phyloP scores from a whole-genome alignment of 2,329 filamentous ascomycete genomes.

The Aspergillus fumigatus region DNA sequence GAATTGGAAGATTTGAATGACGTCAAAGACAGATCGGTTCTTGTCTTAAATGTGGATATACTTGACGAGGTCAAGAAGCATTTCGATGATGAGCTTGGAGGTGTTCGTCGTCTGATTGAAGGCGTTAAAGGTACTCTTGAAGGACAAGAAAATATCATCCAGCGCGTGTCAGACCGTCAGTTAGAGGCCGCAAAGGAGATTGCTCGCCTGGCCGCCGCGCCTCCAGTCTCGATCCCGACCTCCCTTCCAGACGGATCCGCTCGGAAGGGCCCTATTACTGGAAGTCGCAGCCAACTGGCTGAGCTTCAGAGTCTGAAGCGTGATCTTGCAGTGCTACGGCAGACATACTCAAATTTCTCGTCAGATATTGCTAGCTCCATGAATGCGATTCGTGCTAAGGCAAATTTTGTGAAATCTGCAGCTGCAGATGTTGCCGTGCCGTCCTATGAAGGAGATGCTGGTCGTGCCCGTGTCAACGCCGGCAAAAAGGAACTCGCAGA shows the following conservation, averaged over 20 bases:
- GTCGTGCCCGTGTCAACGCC: slow-evolving; percentile 75
- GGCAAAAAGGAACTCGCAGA: slow-evolving; percentile 83
- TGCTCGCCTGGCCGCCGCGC: slow-evolving; percentile 57
- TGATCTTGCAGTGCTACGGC: slow-evolving; percentile 84
- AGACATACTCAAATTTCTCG: slow-evolving; percentile 89
- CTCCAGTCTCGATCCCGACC: slow-evolving; percentile 27
- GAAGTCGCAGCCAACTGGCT: slow-evolving; percentile 59
- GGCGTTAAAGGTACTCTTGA: slow-evolving; percentile 78
- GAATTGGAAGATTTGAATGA: slow-evolving; percentile 90
- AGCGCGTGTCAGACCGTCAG: slow-evolving; percentile 84
- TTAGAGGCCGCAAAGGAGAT: slow-evolving; percentile 86
- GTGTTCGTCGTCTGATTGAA: slow-evolving; percentile 76
- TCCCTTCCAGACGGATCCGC: slow-evolving; percentile 22
- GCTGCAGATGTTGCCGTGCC: slow-evolving; percentile 69
- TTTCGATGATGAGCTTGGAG: slow-evolving; percentile 84
- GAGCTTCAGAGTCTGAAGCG: slow-evolving; percentile 80
- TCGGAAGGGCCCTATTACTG: slow-evolving; percentile 25
- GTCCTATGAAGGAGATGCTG: slow-evolving; percentile 69
- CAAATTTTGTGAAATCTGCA: slow-evolving; percentile 70
- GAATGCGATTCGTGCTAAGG: slow-evolving; percentile 75
- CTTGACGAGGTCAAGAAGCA: slow-evolving; percentile 95
- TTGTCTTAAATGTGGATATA: slow-evolving; percentile 90
- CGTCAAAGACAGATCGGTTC: slow-evolving; percentile 88
- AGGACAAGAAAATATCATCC: slow-evolving; percentile 75
- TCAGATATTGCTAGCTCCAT: slow-evolving; percentile 85